phyloP scores from a whole-genome alignment of 1,284 basidiomycete species.

The Microbotryum saponariae region DNA sequence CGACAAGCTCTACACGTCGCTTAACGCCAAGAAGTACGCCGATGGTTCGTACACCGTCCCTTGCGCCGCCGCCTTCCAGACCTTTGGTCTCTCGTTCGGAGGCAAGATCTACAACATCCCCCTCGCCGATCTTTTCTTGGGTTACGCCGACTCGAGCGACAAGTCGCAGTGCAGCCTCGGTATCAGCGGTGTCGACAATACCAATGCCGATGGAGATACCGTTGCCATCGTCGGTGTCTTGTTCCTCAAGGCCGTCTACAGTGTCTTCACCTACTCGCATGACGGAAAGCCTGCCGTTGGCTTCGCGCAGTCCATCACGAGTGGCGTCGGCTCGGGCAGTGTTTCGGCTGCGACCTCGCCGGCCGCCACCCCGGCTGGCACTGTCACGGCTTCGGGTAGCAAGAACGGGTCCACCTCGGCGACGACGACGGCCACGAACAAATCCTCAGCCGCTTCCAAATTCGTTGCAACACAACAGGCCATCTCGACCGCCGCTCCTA shows the following conservation, averaged over 20 bases:
- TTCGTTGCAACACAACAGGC: too few relatives aligned
- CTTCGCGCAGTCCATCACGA: slow-evolving; percentile 23
- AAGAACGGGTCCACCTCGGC: too few relatives aligned
- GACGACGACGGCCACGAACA: too few relatives aligned
- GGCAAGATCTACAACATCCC: slow-evolving; percentile 29
- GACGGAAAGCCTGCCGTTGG: slow-evolving; percentile 29
- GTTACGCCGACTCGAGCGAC: slow-evolving; percentile 12
- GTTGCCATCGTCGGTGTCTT: slow-evolving; percentile 34
- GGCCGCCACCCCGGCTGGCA: too few relatives aligned
- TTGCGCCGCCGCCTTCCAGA: slow-evolving; percentile 25
- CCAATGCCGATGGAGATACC: slow-evolving; percentile 30
- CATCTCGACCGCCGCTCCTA: too few relatives aligned
- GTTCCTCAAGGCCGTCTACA: slow-evolving; percentile 31
- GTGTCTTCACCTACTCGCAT: slow-evolving; percentile 30
- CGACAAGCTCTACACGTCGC: slow-evolving; percentile 25
- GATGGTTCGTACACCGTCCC: slow-evolving; percentile 32
- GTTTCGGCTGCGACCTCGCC: too few relatives aligned
- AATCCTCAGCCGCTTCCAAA: too few relatives aligned
- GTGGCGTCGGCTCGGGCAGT: neutral
- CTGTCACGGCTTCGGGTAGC: too few relatives aligned
- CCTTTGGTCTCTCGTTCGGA: slow-evolving; percentile 27
- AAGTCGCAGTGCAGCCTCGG: slow-evolving; percentile 31
- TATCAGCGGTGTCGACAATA: slow-evolving; percentile 30
- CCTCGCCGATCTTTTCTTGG: slow-evolving; percentile 28
- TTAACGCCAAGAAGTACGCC: slow-evolving; percentile 26